These are phyloP conservation scores for Ramularia endophylla DNA, from an alignment of 2,329 filamentous ascomycete genomes.

Conservation along the genomic window DNA sequence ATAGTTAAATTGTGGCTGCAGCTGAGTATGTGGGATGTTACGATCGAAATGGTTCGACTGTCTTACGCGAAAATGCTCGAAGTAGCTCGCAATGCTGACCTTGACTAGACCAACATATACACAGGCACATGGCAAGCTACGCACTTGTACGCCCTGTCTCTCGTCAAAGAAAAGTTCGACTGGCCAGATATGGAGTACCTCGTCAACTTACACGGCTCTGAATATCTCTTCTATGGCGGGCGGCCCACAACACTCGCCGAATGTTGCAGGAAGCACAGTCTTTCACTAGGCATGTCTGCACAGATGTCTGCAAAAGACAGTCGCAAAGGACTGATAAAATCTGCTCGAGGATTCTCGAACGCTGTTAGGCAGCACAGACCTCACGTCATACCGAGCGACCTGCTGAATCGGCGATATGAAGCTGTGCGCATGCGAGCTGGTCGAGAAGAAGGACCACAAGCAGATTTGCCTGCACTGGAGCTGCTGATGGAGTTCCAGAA, in stretches of 20 bases:
- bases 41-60: slow-evolving; percentile 3
- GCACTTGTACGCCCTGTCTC: not conserved
- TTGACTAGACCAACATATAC: not conserved
- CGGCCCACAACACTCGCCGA: not conserved
- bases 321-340: not conserved
- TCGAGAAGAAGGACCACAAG: not conserved
- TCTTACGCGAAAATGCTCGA: not conserved
- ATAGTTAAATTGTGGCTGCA: slow-evolving; percentile 1
- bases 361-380: slow-evolving; percentile 2
- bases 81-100: slow-evolving; percentile 1
- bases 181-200: slow-evolving; percentile 5
- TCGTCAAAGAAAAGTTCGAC: not conserved
- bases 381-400: slow-evolving; percentile 2
- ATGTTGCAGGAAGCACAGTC: not conserved
- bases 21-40: slow-evolving; percentile 4
- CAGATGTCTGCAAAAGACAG: not conserved
- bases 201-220: slow-evolving; percentile 1
- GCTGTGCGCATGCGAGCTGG: slow-evolving; percentile 3
- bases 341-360: not conserved
- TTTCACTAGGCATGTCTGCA: slow-evolving; percentile 2
- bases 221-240: slow-evolving; percentile 5
- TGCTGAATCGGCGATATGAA: slow-evolving; percentile 3
- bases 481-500: slow-evolving; percentile 2
- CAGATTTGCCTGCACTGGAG: not conserved
- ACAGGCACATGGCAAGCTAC: not conserved